phyloP scores from a whole-genome alignment of 306 rosid genomes.

The Trichosanthes truncata region DNA sequence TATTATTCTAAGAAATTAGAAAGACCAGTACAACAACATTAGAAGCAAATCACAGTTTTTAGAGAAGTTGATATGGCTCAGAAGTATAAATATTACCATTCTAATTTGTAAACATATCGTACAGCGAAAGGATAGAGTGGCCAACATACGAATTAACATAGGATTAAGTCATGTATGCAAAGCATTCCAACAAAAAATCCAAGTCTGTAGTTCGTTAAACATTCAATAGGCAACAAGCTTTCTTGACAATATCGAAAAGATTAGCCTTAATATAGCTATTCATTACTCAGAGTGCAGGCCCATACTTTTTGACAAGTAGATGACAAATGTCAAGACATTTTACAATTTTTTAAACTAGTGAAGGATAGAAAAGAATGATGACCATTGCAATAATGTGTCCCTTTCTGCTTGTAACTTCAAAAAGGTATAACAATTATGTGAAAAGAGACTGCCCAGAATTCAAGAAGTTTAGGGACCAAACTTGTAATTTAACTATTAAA shows the following conservation, averaged over 20 bases:
- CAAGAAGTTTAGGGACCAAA: not conserved
- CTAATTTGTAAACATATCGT: not conserved
- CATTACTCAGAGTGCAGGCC: not conserved
- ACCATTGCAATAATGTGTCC: not conserved
- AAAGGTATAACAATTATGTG: not conserved
- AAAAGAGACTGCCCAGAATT: not conserved
- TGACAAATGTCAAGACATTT: not conserved
- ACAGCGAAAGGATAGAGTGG: not conserved
- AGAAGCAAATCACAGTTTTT: not conserved
- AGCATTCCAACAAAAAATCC: not conserved
- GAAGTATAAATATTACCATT: not conserved
- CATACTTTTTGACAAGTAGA: not conserved
- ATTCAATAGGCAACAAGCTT: not conserved
- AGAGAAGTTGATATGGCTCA: not conserved
- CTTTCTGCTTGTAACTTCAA: not conserved
- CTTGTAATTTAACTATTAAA: not conserved
- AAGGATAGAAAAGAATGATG: not conserved
- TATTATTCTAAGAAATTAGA: not conserved
- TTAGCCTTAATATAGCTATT: not conserved
- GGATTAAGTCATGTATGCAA: not conserved
- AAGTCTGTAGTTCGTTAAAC: not conserved
- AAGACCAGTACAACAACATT: not conserved
- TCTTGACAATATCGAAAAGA: not conserved
- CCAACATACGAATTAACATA: not conserved
- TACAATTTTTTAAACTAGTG: not conserved